phyloP scores from a whole-genome alignment of 805 yeast species.

The Vanderwaltozyma tropicalis region DNA sequence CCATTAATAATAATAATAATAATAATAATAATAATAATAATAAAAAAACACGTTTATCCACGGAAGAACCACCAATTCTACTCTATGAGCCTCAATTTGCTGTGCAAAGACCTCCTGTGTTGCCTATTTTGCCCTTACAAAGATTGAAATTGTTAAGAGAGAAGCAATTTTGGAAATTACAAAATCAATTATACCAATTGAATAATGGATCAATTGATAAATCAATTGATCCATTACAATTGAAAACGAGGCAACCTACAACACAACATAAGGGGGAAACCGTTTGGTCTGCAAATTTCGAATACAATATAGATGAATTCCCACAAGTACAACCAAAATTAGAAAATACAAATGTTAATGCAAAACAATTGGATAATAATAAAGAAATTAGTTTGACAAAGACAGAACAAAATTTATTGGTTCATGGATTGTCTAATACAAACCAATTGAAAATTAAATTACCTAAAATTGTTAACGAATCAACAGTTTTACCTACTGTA shows the following conservation, averaged over 20 bases:
- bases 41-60: too few relatives aligned
- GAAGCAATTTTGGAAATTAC: slow-evolving; percentile 15
- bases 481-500: slow-evolving; percentile 18
- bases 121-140: slow-evolving; percentile 25
- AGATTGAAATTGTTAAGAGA: slow-evolving; percentile 20
- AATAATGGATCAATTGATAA: neutral
- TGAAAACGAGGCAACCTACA: neutral
- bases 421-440: neutral
- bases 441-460: neutral
- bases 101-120: slow-evolving; percentile 19
- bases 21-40: too few relatives aligned
- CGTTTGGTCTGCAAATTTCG: slow-evolving; percentile 24
- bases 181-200: neutral
- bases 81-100: slow-evolving; percentile 1
- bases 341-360: neutral
- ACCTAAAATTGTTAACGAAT: neutral
- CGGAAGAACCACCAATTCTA: neutral
- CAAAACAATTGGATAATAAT: neutral
- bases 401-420: neutral
- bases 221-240: neutral
- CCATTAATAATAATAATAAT: neutral
- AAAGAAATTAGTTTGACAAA: neutral
- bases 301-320: slow-evolving; percentile 14
- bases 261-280: slow-evolving; percentile 6
- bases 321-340: neutral